Conservation (phyloP, 2,329 filamentous ascomycete species). For the Davidsoniella virescens region DNA sequence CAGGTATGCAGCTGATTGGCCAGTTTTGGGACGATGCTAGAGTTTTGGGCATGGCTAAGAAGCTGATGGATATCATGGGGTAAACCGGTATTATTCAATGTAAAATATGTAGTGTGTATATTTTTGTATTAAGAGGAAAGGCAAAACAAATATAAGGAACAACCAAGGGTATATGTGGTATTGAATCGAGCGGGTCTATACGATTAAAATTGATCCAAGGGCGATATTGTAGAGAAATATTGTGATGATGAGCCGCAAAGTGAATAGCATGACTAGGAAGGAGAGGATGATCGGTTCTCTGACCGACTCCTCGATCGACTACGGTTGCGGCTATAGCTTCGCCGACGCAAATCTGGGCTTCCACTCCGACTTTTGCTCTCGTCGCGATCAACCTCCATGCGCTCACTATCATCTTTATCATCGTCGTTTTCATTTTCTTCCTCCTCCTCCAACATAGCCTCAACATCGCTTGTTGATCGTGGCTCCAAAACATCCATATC, state of each 20-base stretch:
- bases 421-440: conserved; percentile 28
- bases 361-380: conserved; percentile 6
- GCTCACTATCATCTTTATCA: conserved; percentile 17
- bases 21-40: conserved; percentile 62
- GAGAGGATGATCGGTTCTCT: conserved; percentile 12
- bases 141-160: too few relatives aligned
- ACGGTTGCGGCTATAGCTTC: conserved; percentile 13
- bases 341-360: not conserved
- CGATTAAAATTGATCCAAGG: not conserved
- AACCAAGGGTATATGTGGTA: too few relatives aligned
- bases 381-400: conserved; percentile 15
- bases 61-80: conserved; percentile 22
- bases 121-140: too few relatives aligned
- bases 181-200: not conserved
- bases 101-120: conserved; percentile 3
- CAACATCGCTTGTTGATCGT: conserved; percentile 63
- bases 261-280: not conserved
- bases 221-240: not conserved
- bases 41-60: conserved; percentile 41
- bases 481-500: conserved; percentile 80
- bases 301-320: conserved; percentile 14
- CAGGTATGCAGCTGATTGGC: conserved; percentile 61
- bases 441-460: conserved; percentile 49
- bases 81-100: not conserved
- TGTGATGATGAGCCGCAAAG: not conserved